phyloP scores from a whole-genome alignment of 83 land plant genomes.

The Thuja plicata region DNA sequence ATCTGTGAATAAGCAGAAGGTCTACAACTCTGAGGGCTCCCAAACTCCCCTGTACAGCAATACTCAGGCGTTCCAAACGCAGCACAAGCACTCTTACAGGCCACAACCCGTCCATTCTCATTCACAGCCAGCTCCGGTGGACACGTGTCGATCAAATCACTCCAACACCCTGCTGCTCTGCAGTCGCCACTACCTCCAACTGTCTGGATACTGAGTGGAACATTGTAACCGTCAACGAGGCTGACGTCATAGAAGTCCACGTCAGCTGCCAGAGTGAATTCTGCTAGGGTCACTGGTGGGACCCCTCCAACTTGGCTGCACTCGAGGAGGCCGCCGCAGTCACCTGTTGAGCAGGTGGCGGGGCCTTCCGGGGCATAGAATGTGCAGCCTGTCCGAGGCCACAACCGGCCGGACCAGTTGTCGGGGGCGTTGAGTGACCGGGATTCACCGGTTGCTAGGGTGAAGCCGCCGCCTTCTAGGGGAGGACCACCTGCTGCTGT shows the following conservation, averaged over 20 bases:
- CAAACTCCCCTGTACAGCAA: conserved; percentile 65
- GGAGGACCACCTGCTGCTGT: conserved; percentile 42
- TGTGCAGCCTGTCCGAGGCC: conserved; percentile 76
- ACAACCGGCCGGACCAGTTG: conserved; percentile 79
- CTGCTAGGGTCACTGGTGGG: conserved; percentile 65
- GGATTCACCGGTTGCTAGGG: conserved; percentile 33
- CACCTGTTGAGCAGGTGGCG: conserved; percentile 47
- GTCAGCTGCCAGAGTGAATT: conserved; percentile 52
- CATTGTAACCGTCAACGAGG: conserved; percentile 86
- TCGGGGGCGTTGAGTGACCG: conserved; percentile 41
- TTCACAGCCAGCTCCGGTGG: conserved; percentile 40
- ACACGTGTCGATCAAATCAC: conserved; percentile 49
- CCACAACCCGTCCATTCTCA: conserved; percentile 35
- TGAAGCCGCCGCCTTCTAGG: conserved; percentile 46
- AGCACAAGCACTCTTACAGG: conserved; percentile 75
- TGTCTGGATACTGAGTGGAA: conserved; percentile 42
- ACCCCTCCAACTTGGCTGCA: conserved; percentile 51
- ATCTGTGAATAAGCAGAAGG: conserved; percentile 56
- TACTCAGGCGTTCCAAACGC: conserved; percentile 56
- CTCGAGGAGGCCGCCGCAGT: conserved; percentile 53
- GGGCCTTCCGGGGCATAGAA: conserved; percentile 41
- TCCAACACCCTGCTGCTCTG: conserved; percentile 47
- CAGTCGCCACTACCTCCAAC: not conserved
- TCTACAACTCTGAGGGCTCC: conserved; percentile 47
- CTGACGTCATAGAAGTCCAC: conserved; percentile 83